A percentile compares a stretch with the other conserved stretches of the same genome.
phyloP scores from a whole-genome alignment of 192 early-diverging fungal species.

The Gryganskiella cystojenkinii region DNA sequence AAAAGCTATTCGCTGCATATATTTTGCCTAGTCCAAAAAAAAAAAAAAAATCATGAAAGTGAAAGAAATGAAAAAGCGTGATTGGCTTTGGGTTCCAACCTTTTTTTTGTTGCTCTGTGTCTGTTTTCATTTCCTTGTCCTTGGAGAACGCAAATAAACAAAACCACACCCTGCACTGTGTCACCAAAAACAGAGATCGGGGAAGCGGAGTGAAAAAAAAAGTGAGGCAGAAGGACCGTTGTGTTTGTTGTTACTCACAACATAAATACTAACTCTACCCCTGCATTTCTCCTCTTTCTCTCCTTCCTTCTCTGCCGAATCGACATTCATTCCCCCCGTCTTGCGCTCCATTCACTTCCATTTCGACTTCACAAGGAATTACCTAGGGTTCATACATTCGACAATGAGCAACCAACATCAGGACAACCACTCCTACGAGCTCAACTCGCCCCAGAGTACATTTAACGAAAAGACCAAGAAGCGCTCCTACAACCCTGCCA shows the following conservation, averaged over 20 bases:
- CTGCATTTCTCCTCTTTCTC: neutral
- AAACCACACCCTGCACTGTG: too few species aligned
- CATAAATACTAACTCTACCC: neutral
- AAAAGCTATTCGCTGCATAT: too few species aligned
- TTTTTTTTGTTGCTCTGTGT: neutral
- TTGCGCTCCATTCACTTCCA: conserved; percentile 6
- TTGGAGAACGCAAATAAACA: neutral
- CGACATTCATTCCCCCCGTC: neutral
- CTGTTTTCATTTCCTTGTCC: neutral
- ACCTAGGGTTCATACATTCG: neutral
- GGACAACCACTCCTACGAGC: conserved; percentile 4
- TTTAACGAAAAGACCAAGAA: conserved; percentile 19
- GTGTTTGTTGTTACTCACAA: neutral
- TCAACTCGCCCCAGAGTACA: neutral
- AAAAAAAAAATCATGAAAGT: neutral
- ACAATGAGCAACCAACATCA: conserved; percentile 2
- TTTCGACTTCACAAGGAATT: neutral
- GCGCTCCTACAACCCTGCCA: conserved; percentile 31
- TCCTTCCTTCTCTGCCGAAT: neutral
- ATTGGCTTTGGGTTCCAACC: conserved; percentile 15
- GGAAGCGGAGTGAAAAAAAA: too few species aligned
- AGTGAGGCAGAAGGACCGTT: too few species aligned
- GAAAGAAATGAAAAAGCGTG: neutral
- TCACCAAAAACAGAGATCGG: too few species aligned
- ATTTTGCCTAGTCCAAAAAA: neutral